Base-by-base conservation (phyloP, 768 basidiomycete genomes). In the Dioszegia aurantiaca region DNA sequence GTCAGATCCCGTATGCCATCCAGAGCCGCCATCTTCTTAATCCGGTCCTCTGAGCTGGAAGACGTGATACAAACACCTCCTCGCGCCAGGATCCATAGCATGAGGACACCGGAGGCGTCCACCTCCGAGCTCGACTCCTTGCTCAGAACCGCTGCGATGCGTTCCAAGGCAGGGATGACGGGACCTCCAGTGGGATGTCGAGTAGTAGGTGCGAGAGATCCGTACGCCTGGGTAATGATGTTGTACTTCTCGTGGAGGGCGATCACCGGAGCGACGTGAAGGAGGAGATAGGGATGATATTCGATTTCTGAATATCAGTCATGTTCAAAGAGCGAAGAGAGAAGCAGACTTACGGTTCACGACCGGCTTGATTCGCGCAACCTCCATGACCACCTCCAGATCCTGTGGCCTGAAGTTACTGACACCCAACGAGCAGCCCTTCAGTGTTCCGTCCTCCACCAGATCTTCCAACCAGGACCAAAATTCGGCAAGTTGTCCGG, bases 341-440 rank as follows among this genome's bases (percentile, higher is more conserved):
- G 6, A 26, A 8, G 46, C 16, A 16, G 23, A 57, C 64, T 33
- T 49, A 71, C 66, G 76, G 61, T 77, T 73, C 21, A 69, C 63
- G 39, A 72, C 71, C 4, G 76, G 76, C 56, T 69, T 70, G 65
- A 72, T 62, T 62, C 65, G 67, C n/a, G 59, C 64, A 17, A 53
- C 58, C 37, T 56, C 28, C 43, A 74, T 33, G 3, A 76, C 45
- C 60, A 59, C 69, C 43, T 76, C 60, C n/a, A 69, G 46, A 51
- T 74, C 75, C 27, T 65, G 61, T 24, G 65, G 67, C 10, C 69
- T 60, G 60, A 73, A 76, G 62, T 76, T 76, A 56, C 65, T 67
- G 6, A 76, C 67, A 6, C 67, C 65, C 17, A 74, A 51, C 6
- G 59, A 56, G 37, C 41, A 53, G 8, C 49, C 57, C 36, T 57